Evolutionary conservation across 2,329 filamentous ascomycete species (phyloP), one percentile per base, ranked within the genome.

Genomic region (Beauveria scarabaeidicola): DNA sequence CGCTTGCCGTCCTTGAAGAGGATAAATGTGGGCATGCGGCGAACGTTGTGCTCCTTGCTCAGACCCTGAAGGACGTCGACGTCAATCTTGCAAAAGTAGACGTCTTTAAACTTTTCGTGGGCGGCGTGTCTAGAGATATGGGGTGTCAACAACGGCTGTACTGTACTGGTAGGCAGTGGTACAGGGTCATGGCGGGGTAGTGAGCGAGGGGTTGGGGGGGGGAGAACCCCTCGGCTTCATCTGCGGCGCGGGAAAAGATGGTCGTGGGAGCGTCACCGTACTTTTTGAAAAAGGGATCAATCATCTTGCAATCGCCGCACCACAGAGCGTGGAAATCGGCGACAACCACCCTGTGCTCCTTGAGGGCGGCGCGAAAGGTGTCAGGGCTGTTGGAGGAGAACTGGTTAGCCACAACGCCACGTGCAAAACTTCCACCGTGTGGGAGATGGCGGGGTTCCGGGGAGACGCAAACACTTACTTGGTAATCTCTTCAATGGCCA

Each of bases 241-340:
- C 11, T 27, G 36, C 17, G 17, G 23, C n/a, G 21, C 21, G 19
- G 50, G 32, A 13, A 23, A 44, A 2, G 6, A 32, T n/a, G 13
- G 38, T 36, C 32, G 32, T 13, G 32, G 32, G 11, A 23, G 19
- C 17, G 32, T n/a, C 17, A 6, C 13, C 63, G n/a, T 56, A 64
- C 61, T 64, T 63, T 52, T 65, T 61, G 62, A 94, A 77, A 63
- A 84, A 74, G 61, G 91, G 91, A 40, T 90, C 84, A 68, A 96
- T 92, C 67, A 85, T 81, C 80, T 91, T 95, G 87, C 91, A 96
- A 63, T 91, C 91, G 64, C 90, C 90, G 79, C 91, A 96, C 91
- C 91, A 96, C 64, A 80, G 84, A 60, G 91, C 91, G 73, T 87
- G 90, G 78, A 85, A 90, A 79, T 96, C 91, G 70, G 95, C 75